Evolutionary conservation across 2,329 filamentous ascomycete species (phyloP).

Genomic region (Camptophora hylomeconis): DNA sequence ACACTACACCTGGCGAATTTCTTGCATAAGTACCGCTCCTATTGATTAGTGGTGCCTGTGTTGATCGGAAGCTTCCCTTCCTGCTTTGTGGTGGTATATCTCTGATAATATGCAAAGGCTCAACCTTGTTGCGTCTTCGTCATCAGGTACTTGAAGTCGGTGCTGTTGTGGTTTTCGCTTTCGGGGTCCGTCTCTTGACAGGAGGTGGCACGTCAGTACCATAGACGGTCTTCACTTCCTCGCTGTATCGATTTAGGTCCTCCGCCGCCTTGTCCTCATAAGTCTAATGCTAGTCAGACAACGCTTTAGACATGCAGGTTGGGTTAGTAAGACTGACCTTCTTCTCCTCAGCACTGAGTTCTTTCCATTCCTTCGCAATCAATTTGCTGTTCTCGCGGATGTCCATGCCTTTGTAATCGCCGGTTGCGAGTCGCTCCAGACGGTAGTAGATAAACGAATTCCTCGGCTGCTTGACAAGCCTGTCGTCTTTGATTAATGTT

Average conservation of each 20-base stretch:
- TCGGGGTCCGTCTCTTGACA: too few species aligned
- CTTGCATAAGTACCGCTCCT: too few species aligned
- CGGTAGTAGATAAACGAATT: conserved; percentile 32
- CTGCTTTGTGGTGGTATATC: too few species aligned
- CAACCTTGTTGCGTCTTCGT: too few species aligned
- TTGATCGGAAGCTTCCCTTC: too few species aligned
- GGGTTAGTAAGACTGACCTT: conserved; percentile 20
- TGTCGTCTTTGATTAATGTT: conserved; percentile 38
- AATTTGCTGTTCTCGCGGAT: conserved; percentile 28
- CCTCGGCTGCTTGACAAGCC: conserved; percentile 33
- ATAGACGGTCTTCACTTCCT: conserved; percentile 25
- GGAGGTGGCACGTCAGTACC: conserved; percentile 18
- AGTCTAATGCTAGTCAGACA: conserved; percentile 10
- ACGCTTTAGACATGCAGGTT: conserved; percentile 2
- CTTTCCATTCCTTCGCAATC: conserved; percentile 35
- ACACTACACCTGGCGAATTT: too few species aligned
- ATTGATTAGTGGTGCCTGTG: too few species aligned
- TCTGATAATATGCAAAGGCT: too few species aligned
- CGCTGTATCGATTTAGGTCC: conserved; percentile 23
- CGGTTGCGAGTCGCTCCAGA: conserved; percentile 30
- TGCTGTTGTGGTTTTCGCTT: neutral
- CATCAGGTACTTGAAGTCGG: conserved; percentile 3
- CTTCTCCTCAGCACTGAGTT: conserved; percentile 25
- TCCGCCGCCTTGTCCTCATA: conserved; percentile 18
- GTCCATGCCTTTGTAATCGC: conserved; percentile 38